Base-by-base conservation (phyloP, 1,139 yeast species). In the Blastobotrys buckinghamii region DNA sequence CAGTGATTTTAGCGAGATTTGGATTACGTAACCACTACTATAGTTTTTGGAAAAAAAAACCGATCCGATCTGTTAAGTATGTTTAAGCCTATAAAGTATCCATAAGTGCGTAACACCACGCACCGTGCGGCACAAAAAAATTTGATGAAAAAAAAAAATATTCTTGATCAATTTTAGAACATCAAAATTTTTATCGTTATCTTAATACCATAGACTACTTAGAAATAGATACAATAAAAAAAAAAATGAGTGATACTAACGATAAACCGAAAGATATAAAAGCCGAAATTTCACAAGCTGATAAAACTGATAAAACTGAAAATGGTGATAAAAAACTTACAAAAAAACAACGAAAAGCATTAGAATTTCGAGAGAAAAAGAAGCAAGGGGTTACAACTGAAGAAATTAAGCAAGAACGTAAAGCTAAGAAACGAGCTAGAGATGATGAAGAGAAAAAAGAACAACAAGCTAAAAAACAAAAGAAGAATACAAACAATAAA, bases 361-460 rank as follows among this genome's bases (percentile, higher is more conserved):
- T 42, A n/a, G 49, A 46, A 34, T 46, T 46, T 27, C 36, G 49
- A 16, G n/a, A 37, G 9, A 47, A 39, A 26, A 41, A 47, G 17
- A 48, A 48, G 55, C 69, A 70, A 48, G 49, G 50, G 15, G 50
- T 53, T 30, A 44, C 47, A 33, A 70, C 72, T 52, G 80, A 80
- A 64, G 72, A 86, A 37, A 82, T 92, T 17, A 54, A 49, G 45
- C 50, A 53, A 43, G 50, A 49, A 43, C 49, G 50, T 32, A 47
- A 49, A 67, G 92, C 95, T 6, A 74, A 73, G 56, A 74, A 73
- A 50, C 62, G 62, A 16, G 48, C 44, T 12, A 49, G 51, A 36
- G 48, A 50, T 17, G 48, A 52, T 16, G 47, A 44, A 26, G 46
- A 48, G 38, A 46, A 48, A 39, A 39, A 42, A 15, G 51, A 44